Evolutionary conservation across 2,329 filamentous ascomycete species (phyloP).

Genomic region (Colletotrichum destructivum): DNA sequence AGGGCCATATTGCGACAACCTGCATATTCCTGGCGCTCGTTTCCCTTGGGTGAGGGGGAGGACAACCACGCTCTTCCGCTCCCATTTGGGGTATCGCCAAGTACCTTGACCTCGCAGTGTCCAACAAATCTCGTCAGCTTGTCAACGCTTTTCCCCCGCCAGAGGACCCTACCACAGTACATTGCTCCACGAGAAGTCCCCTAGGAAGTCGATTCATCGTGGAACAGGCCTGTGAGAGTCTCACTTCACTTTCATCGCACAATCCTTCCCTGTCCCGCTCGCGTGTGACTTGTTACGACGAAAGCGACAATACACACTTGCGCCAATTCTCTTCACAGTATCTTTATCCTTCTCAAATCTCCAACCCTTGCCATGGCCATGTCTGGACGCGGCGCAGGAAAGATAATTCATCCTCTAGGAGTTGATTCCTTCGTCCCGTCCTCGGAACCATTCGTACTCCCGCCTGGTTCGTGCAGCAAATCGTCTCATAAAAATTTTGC

Average conservation of each 20-base stretch:
- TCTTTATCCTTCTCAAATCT: slow-evolving; percentile 4
- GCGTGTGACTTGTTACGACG: slow-evolving; percentile 21
- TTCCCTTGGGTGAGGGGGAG: slow-evolving; percentile 5
- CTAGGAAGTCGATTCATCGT: slow-evolving; percentile 21
- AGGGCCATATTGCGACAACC: slow-evolving; percentile 36
- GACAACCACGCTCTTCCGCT: slow-evolving; percentile 19
- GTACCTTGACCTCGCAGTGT: slow-evolving; percentile 22
- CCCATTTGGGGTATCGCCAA: slow-evolving; percentile 6
- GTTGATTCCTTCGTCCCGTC: slow-evolving; percentile 29
- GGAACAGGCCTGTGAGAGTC: slow-evolving; percentile 35
- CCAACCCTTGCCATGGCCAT: slow-evolving; percentile 33
- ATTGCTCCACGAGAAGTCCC: not conserved
- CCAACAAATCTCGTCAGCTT: slow-evolving; percentile 7
- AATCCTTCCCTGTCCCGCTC: slow-evolving; percentile 1
- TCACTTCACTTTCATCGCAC: slow-evolving; percentile 15
- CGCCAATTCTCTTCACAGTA: slow-evolving; percentile 19
- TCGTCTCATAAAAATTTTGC: slow-evolving; percentile 23
- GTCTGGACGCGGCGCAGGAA: slow-evolving; percentile 33
- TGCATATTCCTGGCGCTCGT: slow-evolving; percentile 37
- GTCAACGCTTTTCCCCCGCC: slow-evolving; percentile 2
- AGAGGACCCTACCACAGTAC: slow-evolving; percentile 19
- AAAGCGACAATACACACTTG: slow-evolving; percentile 8
- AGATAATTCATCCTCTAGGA: slow-evolving; percentile 25
- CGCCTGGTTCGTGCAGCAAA: slow-evolving; percentile 22
- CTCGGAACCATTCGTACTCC: slow-evolving; percentile 7